Evolutionary conservation across 2,329 filamentous ascomycete genomes (phyloP).

Genomic region (Ophiocordyceps camponoti-leonardi): DNA sequence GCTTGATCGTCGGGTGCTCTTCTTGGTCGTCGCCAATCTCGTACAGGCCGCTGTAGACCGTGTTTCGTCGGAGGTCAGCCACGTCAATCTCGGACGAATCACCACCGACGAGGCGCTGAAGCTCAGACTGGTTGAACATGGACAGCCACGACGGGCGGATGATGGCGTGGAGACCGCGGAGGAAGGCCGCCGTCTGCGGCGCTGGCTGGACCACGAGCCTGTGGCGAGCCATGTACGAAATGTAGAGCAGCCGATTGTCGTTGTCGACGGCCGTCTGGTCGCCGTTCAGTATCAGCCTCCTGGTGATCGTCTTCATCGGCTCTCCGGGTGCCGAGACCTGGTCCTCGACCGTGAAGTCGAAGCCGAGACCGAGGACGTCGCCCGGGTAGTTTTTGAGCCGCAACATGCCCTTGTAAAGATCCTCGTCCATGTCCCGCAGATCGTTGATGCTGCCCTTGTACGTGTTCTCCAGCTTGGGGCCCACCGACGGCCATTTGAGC

Average conservation of each 20-base stretch:
- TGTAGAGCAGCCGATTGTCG: constrained; percentile 84
- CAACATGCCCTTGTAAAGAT: constrained; percentile 71
- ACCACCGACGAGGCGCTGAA: constrained; percentile 84
- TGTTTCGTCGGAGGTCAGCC: constrained; percentile 69
- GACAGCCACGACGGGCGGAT: constrained; percentile 86
- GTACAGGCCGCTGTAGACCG: constrained; percentile 76
- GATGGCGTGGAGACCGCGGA: constrained; percentile 70
- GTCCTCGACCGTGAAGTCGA: constrained; percentile 85
- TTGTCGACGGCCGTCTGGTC: constrained; percentile 70
- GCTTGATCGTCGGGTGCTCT: constrained; percentile 69
- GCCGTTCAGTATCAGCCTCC: constrained; percentile 61
- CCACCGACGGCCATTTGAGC: constrained; percentile 78
- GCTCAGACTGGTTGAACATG: constrained; percentile 95
- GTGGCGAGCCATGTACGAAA: constrained; percentile 78
- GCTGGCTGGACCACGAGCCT: constrained; percentile 66
- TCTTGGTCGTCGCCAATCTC: constrained; percentile 70
- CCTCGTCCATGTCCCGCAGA: constrained; percentile 77
- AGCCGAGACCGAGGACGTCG: constrained; percentile 50
- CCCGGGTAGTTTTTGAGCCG: constrained; percentile 72
- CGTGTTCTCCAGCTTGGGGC: constrained; percentile 42
- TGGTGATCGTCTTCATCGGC: constrained; percentile 45
- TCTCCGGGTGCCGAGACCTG: constrained; percentile 29
- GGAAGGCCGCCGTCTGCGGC: constrained; percentile 72
- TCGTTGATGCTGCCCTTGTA: constrained; percentile 94
- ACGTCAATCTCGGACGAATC: constrained; percentile 76